Conservation (phyloP, 202 grass and related monocot species). For the Setaria viridis region DNA sequence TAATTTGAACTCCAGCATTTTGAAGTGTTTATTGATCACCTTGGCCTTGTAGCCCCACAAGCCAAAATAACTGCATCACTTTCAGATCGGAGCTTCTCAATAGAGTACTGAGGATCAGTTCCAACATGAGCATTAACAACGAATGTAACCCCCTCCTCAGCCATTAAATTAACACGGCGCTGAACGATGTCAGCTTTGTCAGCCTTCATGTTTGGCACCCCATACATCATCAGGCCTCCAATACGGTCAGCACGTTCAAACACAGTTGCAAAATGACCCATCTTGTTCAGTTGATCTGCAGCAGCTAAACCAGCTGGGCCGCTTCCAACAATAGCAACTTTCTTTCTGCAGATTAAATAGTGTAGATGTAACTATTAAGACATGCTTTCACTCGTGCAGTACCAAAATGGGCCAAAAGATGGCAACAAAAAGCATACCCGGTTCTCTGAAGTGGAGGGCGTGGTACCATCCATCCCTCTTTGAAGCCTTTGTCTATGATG, state of each 20-base stretch:
- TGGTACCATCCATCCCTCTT: constrained; percentile 78
- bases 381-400: constrained; percentile 16
- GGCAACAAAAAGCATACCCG: constrained; percentile 51
- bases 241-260: constrained; percentile 81
- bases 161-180: constrained; percentile 79
- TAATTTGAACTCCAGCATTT: constrained; percentile 12
- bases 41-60: constrained; percentile 78
- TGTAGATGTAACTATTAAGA: constrained; percentile 7
- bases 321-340: constrained; percentile 84
- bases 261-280: constrained; percentile 75
- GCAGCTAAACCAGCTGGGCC: constrained; percentile 81
- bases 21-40: constrained; percentile 43
- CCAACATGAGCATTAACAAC: constrained; percentile 78
- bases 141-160: constrained; percentile 66
- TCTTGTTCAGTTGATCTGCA: constrained; percentile 88
- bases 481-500: constrained; percentile 85
- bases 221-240: constrained; percentile 93
- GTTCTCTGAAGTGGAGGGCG: constrained; percentile 76
- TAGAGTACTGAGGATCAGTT: constrained; percentile 60
- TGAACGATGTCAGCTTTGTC: constrained; percentile 69
- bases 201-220: constrained; percentile 93
- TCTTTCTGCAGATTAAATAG: constrained; percentile 62
- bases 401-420: constrained; percentile 8
- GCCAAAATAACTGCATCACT: constrained; percentile 75
- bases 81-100: constrained; percentile 54